Percentiles rank a stretch among this genome's conserved stretches.
These are phyloP conservation scores for Mortierella sp. DNA, from an alignment of 371 early-diverging fungal genomes.

Conservation along the genomic window DNA sequence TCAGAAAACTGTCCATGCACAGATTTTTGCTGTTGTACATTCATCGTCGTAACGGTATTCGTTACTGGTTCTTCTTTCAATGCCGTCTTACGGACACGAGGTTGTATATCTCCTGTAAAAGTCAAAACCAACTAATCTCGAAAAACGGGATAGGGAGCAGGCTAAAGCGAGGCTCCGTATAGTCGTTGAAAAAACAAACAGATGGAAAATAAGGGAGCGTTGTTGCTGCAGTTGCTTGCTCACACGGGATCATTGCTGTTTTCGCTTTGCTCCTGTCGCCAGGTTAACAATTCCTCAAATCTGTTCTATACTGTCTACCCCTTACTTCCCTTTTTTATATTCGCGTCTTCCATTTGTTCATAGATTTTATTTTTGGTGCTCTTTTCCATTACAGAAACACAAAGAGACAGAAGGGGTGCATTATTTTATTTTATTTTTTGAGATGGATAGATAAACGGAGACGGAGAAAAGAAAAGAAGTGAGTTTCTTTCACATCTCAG, in stretches of 20 bases:
- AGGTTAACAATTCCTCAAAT: slow-evolving; percentile 5
- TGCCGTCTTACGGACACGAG: no score
- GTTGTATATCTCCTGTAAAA: no score
- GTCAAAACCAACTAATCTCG: no score
- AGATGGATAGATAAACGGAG: not conserved
- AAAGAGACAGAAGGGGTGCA: not conserved
- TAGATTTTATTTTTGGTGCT: slow-evolving; percentile 4
- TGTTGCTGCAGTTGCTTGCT: not conserved
- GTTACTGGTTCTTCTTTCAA: no score
- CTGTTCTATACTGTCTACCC: not conserved
- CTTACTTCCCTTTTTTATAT: not conserved
- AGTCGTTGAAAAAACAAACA: slow-evolving; percentile 2
- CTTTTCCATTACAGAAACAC: not conserved
- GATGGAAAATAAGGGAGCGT: not conserved
- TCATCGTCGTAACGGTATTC: no score
- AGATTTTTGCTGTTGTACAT: no score
- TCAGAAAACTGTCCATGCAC: no score
- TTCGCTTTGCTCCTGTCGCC: not conserved
- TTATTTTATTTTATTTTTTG: not conserved
- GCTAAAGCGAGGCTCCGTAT: not conserved
- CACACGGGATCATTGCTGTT: not conserved
- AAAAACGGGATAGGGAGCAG: no score
- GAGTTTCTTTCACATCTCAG: not conserved
- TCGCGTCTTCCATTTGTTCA: not conserved
- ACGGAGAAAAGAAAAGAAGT: not conserved